Conservation (phyloP, 2,329 filamentous ascomycete species). For the Talaromyces albobiverticillius region DNA sequence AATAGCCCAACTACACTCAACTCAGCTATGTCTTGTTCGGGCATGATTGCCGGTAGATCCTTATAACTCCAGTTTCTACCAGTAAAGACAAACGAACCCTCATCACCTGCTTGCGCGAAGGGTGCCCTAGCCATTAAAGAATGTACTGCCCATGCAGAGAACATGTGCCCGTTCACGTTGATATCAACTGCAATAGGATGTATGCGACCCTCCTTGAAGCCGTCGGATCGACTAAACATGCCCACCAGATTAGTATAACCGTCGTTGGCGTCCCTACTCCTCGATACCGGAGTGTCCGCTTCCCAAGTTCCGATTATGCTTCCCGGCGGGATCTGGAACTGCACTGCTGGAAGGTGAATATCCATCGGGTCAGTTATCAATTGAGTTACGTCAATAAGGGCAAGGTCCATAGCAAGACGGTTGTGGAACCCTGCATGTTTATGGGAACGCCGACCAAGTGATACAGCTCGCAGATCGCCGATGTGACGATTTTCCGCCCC, state of each 20-base stretch:
- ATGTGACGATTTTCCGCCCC: not conserved
- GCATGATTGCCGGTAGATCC: not conserved
- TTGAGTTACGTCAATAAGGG: not conserved
- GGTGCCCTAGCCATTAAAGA: not conserved
- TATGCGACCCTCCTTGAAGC: not conserved
- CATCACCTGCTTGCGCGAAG: not conserved
- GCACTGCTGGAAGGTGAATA: not conserved
- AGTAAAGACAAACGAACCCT: not conserved
- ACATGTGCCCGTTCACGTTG: not conserved
- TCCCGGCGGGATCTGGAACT: not conserved
- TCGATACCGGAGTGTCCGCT: not conserved
- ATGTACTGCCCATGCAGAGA: not conserved
- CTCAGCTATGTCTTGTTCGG: not conserved
- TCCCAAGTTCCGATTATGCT: not conserved
- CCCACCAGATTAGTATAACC: not conserved
- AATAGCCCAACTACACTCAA: not conserved
- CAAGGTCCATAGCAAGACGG: not conserved
- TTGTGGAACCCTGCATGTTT: not conserved
- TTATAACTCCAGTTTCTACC: not conserved
- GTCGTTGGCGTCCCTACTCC: not conserved
- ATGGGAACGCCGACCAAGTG: not conserved
- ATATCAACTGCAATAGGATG: not conserved
- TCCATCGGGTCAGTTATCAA: not conserved
- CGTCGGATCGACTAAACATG: not conserved
- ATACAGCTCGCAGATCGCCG: not conserved